A percentile compares a stretch with the other conserved stretches of the same genome.
Evolutionary conservation across 2,329 filamentous ascomycete genomes (phyloP).

Genomic region (Trichoderma citrinoviride): DNA sequence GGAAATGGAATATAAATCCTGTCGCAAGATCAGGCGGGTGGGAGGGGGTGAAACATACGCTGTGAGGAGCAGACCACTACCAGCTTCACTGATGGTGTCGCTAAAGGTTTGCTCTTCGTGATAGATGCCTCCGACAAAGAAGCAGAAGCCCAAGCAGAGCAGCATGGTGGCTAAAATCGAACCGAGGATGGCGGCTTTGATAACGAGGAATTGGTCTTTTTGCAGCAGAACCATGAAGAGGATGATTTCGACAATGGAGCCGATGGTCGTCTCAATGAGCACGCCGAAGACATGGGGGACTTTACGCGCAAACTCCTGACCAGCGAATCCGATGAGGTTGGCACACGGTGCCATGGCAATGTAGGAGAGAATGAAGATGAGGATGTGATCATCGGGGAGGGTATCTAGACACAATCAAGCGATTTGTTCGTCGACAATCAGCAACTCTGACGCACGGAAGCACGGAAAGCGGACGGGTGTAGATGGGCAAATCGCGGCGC

Average conservation of each 20-base stretch:
- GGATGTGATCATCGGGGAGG: slow-evolving; percentile 30
- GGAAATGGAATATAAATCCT: not conserved
- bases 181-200: slow-evolving; percentile 79
- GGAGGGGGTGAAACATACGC: not conserved
- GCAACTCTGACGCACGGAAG: not conserved
- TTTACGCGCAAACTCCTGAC: slow-evolving; percentile 57
- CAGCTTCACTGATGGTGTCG: slow-evolving; percentile 73
- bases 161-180: slow-evolving; percentile 80
- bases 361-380: slow-evolving; percentile 47
- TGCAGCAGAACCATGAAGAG: slow-evolving; percentile 74
- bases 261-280: slow-evolving; percentile 51
- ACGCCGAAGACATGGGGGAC: slow-evolving; percentile 61
- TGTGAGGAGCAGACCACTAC: slow-evolving; percentile 49
- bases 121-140: slow-evolving; percentile 70
- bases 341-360: slow-evolving; percentile 50
- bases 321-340: slow-evolving; percentile 48
- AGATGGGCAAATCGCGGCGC: too few relatives aligned
- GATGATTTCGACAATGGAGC: slow-evolving; percentile 74
- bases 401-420: slow-evolving; percentile 27
- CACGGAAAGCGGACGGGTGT: too few relatives aligned
- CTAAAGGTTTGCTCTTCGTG: slow-evolving; percentile 70
- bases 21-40: not conserved
- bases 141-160: slow-evolving; percentile 75
- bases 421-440: slow-evolving; percentile 21
- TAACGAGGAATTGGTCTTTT: slow-evolving; percentile 60